Evolutionary conservation across 75 land plant genomes (phyloP).

Genomic region (Pinus taeda): DNA sequence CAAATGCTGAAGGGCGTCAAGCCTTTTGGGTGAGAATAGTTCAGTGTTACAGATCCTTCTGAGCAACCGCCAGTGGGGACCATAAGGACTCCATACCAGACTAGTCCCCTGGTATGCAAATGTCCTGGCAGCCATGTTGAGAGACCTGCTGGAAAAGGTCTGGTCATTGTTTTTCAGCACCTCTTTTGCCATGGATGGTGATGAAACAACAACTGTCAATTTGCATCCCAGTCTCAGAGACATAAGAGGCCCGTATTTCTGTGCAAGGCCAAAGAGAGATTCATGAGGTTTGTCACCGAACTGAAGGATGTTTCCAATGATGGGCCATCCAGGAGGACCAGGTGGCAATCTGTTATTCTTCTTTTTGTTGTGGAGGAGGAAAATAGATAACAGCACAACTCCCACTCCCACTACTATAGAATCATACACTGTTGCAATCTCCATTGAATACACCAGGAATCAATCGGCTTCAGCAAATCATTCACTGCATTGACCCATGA

Average conservation of each 20-base stretch:
- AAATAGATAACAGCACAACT: too few relatives aligned
- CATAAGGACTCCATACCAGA: background rate
- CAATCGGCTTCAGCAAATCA: too few relatives aligned
- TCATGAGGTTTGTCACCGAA: conserved; percentile 11
- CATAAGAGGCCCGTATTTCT: conserved; percentile 17
- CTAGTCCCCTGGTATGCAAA: background rate
- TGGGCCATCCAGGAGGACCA: background rate
- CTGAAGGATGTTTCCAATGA: conserved; percentile 4
- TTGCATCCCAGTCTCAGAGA: conserved; percentile 3
- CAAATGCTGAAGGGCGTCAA: conserved; percentile 9
- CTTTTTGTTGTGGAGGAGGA: too few relatives aligned
- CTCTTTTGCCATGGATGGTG: conserved; percentile 7
- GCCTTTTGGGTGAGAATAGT: conserved; percentile 10
- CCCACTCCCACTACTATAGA: too few relatives aligned
- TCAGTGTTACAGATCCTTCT: conserved; percentile 8
- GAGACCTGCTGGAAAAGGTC: conserved; percentile 1
- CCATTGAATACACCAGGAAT: too few relatives aligned
- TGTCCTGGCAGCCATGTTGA: background rate
- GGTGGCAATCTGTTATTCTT: too few relatives aligned
- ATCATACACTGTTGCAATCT: too few relatives aligned
- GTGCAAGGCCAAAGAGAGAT: background rate
- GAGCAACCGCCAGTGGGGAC: background rate
- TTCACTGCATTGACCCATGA: too few relatives aligned
- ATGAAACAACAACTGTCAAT: background rate
- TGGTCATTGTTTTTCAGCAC: background rate